Percentiles rank a stretch among this genome's conserved stretches.
Evolutionary conservation across 768 basidiomycete genomes (phyloP).

Genomic region (Lactarius hatsudake): DNA sequence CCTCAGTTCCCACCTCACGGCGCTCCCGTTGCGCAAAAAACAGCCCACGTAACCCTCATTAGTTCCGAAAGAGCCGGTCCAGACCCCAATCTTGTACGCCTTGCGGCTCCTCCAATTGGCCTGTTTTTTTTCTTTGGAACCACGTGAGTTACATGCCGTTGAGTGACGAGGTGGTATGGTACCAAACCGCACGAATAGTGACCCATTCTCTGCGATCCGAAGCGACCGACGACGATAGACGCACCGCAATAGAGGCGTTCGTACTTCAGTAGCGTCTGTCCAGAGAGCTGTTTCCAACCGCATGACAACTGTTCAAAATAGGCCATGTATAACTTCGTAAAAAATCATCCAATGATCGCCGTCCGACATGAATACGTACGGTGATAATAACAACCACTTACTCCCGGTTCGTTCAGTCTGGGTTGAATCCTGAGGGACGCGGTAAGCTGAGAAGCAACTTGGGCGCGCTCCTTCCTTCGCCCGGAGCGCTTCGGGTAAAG

Average conservation of each 20-base stretch:
- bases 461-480: background rate
- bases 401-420: background rate
- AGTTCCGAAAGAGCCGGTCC: background rate
- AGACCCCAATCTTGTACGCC: background rate
- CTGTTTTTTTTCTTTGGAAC: background rate
- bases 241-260: background rate
- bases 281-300: background rate
- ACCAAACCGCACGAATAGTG: background rate
- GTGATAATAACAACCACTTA: background rate
- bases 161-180: background rate
- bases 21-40: background rate
- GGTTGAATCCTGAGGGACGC: background rate
- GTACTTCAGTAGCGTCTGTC: background rate
- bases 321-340: background rate
- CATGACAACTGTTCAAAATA: background rate
- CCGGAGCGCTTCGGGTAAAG: background rate
- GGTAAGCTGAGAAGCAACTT: background rate
- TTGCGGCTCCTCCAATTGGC: background rate
- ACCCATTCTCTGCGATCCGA: background rate
- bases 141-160: background rate
- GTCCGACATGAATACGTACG: background rate
- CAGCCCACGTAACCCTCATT: background rate
- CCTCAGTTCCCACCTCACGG: constrained; percentile 1
- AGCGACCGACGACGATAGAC: background rate
- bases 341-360: background rate